Conservation (phyloP, 805 yeast species). For the Ogataea minuta region DNA sequence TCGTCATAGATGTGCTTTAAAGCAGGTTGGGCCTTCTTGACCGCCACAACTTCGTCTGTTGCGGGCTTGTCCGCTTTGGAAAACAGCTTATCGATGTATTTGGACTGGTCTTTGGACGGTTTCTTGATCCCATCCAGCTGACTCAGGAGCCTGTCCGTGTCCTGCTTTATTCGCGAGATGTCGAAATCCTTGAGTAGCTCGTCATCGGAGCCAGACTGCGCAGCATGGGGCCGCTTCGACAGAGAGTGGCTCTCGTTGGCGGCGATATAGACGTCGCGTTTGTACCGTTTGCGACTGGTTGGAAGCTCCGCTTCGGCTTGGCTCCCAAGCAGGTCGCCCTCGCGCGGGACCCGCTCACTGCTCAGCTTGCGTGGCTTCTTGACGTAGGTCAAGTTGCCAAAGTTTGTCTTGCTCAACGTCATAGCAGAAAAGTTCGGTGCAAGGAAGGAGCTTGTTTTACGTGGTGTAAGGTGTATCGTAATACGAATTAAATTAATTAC, state of each 20-base stretch:
- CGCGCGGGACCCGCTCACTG: slow-evolving; percentile 12
- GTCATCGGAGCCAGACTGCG: slow-evolving; percentile 8
- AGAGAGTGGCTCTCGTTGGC: slow-evolving; percentile 7
- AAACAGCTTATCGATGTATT: slow-evolving; percentile 20
- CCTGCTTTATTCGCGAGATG: slow-evolving; percentile 28
- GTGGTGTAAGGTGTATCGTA: not conserved
- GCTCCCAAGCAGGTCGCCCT: slow-evolving; percentile 13
- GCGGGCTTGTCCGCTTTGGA: slow-evolving; percentile 17
- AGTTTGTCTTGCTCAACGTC: slow-evolving; percentile 9
- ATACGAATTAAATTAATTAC: not conserved
- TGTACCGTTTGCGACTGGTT: slow-evolving; percentile 1
- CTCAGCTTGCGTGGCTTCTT: slow-evolving; percentile 16
- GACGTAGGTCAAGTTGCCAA: slow-evolving; percentile 11
- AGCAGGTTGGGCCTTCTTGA: slow-evolving; percentile 1
- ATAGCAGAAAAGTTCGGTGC: slow-evolving; percentile 5
- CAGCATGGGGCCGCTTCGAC: slow-evolving; percentile 1
- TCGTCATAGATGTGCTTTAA: slow-evolving; percentile 19
- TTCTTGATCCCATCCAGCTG: slow-evolving; percentile 37
- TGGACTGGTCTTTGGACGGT: slow-evolving; percentile 15
- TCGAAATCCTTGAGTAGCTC: slow-evolving; percentile 29
- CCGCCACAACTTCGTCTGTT: slow-evolving; percentile 10
- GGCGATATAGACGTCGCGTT: slow-evolving; percentile 8
- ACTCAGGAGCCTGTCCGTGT: slow-evolving; percentile 33
- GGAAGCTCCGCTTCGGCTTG: too few species aligned
- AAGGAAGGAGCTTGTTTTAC: slow-evolving; percentile 1